Evolutionary conservation across 768 basidiomycete species (phyloP), one percentile per base, ranked within the genome.

Genomic region (Russula brevipes): DNA sequence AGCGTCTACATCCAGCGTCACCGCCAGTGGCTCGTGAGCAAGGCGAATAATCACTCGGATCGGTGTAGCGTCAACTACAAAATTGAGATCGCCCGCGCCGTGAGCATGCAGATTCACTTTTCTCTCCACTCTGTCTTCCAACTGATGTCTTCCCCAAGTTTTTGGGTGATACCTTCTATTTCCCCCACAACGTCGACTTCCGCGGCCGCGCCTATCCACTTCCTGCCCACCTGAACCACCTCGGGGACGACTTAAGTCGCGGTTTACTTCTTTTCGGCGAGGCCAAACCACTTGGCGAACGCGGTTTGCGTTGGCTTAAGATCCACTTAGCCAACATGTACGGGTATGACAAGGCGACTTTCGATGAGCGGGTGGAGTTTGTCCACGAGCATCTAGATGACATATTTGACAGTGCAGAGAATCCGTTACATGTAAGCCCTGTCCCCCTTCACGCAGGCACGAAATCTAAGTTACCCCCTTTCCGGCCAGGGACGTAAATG

Each of bases 171-270:
- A 84, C 78, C 0, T 87, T 98, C 73, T 98, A 93, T 75, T 80
- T 95, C 54, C 95, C 96, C 0, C 96, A 98, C 74, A 98, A 97
- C 73, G 79, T 98, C 69, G 97, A 99, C 75, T 99, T 98, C 81
- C 86, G 96, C 63, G 97, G 97, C 8, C 88, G 96, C 57, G 94
- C 96, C 0, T 99, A 99, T 72, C 96, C 97, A 11, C 87, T 97
- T 47, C 95, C 96, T 1, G 94, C 95, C 4, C 93, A 98, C 77
- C 80, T 99, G 57, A 94, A 87, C 69, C 96, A 98, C 69, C 89
- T 98, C 59, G 95, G 96, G 9, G 93, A 99, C 72, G 96, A 99
- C 73, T 80, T 98, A 24, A 86, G 85, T 56, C 87, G 96, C 70
- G 90, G 94, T 4, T 76, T 99, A 49, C 81, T 99, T 33, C 82